Base-by-base conservation (phyloP, 2,329 filamentous ascomycete species). In the Colletotrichum musae region DNA sequence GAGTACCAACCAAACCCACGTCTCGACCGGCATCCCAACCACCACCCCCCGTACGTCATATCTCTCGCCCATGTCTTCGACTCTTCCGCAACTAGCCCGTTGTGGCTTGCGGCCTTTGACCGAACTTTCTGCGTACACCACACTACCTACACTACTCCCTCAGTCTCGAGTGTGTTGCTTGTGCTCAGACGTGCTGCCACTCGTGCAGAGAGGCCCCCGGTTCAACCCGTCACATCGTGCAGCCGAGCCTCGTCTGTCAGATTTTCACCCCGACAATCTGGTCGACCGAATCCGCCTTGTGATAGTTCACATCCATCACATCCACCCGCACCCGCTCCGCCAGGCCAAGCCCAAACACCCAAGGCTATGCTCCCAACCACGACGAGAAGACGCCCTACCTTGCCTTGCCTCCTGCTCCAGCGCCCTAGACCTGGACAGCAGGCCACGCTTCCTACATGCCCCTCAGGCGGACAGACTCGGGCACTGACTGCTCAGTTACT, bases 231-330 rank as follows among this genome's bases (percentile, higher is more conserved):
- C 66, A 60, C 66, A 62, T 68, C 62, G 54, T 56, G 41, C 56
- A 51, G 56, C 62, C 62, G 61, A 60, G 57, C 56, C 56, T 57
- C 50, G 62, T 51, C 50, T 56, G 66, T 66, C 66, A 69, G 61
- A 66, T 69, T 69, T 66, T 66, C 62, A 69, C 61, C 51, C 62
- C 66, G 66, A 57, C 54, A 69, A 69, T 69, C 66, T 54, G 32
- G 66, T 59, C 45, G 51, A 57, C 52, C 50, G 54, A 59, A 52
- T 39, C 41, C 32, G 62, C 56, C 56, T 59, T 66, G 56, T 66
- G 66, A 60, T 57, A 51, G 66, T 66, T 66, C 50, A 56, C 43
- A 60, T 59, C 18, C 16, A 15, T 24, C 47, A 50, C 47, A 18
- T 53, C 50, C 21, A 41, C 18, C 24, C 36, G 32, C 41, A 28